These are phyloP conservation scores for Alternaria sp. DNA, from an alignment of 2,329 filamentous ascomycete genomes.

Conservation along the genomic window DNA sequence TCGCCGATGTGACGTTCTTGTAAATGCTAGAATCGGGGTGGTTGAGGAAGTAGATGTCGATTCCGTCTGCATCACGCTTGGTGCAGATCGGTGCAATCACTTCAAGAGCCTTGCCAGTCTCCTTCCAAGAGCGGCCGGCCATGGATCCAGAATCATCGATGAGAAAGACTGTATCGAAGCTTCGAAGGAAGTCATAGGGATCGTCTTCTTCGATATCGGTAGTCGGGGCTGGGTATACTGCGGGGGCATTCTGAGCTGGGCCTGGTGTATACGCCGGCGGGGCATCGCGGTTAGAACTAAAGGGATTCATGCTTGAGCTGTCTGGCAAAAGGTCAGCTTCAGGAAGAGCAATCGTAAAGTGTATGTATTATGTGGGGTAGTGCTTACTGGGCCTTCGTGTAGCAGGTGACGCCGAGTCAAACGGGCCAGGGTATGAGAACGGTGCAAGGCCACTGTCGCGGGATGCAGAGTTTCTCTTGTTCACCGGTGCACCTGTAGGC, in stretches of 20 bases:
- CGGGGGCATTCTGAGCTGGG: constrained; percentile 10
- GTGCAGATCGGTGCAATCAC: constrained; percentile 85
- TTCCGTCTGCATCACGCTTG: constrained; percentile 77
- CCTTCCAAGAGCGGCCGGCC: constrained; percentile 75
- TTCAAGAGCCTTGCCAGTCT: constrained; percentile 72
- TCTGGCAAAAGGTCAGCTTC: constrained; percentile 22
- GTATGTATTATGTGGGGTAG: not conserved
- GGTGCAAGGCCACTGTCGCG: constrained; percentile 24
- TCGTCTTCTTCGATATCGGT: constrained; percentile 50
- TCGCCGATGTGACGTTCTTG: constrained; percentile 65
- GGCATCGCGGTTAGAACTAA: constrained; percentile 44
- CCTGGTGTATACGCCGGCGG: constrained; percentile 52
- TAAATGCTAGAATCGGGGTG: constrained; percentile 66
- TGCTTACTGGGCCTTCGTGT: constrained; percentile 50
- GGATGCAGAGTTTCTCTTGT: constrained; percentile 14
- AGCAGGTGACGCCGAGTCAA: constrained; percentile 32
- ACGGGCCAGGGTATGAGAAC: constrained; percentile 22
- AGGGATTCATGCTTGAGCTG: constrained; percentile 35
- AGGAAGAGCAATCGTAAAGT: not conserved
- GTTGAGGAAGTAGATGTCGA: constrained; percentile 94
- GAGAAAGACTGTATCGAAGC: constrained; percentile 87
- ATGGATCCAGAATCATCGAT: constrained; percentile 94
- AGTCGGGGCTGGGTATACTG: constrained; percentile 1
- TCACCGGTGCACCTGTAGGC: constrained; percentile 3
- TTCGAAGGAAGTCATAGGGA: constrained; percentile 74